phyloP scores from a whole-genome alignment of 495 filamentous ascomycete species.

The Bryoglossum gracile region DNA sequence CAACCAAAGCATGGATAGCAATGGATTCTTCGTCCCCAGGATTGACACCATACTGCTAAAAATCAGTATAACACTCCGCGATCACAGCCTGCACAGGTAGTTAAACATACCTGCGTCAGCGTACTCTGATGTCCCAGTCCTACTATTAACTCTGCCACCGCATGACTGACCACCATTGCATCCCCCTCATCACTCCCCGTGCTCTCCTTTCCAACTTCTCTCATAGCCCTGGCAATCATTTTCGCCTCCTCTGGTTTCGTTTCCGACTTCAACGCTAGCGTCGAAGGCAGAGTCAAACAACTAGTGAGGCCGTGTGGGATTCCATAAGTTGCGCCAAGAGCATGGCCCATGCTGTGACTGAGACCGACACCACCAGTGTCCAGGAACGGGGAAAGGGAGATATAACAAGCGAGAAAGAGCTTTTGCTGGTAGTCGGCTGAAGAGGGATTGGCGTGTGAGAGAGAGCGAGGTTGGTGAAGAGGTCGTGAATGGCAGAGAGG shows the following conservation, averaged over 20 bases:
- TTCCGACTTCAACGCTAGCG: slow-evolving; percentile 36
- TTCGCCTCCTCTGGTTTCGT: slow-evolving; percentile 31
- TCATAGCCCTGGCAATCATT: slow-evolving; percentile 35
- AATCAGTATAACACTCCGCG: not conserved
- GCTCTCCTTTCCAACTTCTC: slow-evolving; percentile 28
- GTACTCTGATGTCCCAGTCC: slow-evolving; percentile 29
- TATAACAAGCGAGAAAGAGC: slow-evolving; percentile 39
- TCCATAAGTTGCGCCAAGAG: slow-evolving; percentile 40
- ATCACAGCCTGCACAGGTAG: too few species aligned
- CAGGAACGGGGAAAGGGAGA: slow-evolving; percentile 31
- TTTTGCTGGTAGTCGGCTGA: slow-evolving; percentile 37
- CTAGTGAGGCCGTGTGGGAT: slow-evolving; percentile 47
- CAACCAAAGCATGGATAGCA: slow-evolving; percentile 8
- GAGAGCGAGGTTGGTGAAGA: slow-evolving; percentile 38
- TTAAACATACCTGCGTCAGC: slow-evolving; percentile 11
- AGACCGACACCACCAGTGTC: slow-evolving; percentile 36
- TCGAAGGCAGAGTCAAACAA: slow-evolving; percentile 39
- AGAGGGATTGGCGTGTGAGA: slow-evolving; percentile 32
- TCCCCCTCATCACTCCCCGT: slow-evolving; percentile 29
- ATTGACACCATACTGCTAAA: slow-evolving; percentile 5
- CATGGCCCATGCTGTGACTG: slow-evolving; percentile 39
- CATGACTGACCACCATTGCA: slow-evolving; percentile 14
- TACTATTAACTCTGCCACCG: slow-evolving; percentile 28
- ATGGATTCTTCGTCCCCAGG: slow-evolving; percentile 13
- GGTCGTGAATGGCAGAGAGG: slow-evolving; percentile 30